Base-by-base conservation (phyloP, 148 eudicot species). In the Talinum fruticosum region DNA sequence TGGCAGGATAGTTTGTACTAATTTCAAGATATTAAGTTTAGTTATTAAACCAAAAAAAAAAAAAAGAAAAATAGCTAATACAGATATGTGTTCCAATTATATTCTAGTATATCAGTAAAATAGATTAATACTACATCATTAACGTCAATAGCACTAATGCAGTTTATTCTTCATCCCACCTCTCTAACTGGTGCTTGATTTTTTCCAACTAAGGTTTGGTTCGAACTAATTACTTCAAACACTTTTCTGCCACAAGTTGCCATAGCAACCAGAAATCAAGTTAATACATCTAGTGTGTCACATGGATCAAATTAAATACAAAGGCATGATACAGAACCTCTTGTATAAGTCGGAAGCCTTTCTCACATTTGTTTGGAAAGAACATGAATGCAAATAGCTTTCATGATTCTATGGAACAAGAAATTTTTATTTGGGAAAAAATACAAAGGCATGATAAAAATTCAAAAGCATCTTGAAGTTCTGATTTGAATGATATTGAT, bases 241-340 rank as follows among this genome's bases (percentile, higher is more conserved):
- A 34, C 5, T 19, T 18, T 19, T 13, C 12, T 67, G 37, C 23
- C 71, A 67, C 19, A 33, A 67, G n/a, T 67, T 21, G 10, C 72
- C 72, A 69, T n/a, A 69, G 44, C 72, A 37, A 19, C 72, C 47
- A 37, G 29, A 69, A 34, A 34, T 35, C 24, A 67, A 34, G 71
- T 0, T 34, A 67, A 5, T 36, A 69, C 72, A 18, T n/a, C 28
- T 21, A 8, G 72, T 19, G 21, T 21, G 28, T 67, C 44, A 67
- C 26, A 67, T 37, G 26, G 30, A 6, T 49, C 1, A 41, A 10
- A 5, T 4, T 41, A 41, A 41, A 5, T 41, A 41, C 5, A 4
- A 10, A 41, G 57, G 19, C 23, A 15, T 3, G 6, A 33, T 18
- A n/a, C n/a, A n/a, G n/a, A 67, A 67, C 44, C 14, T 34, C 23